Evolutionary conservation across 169 alveolate species (phyloP).

Genomic region (Babesia ovata): DNA sequence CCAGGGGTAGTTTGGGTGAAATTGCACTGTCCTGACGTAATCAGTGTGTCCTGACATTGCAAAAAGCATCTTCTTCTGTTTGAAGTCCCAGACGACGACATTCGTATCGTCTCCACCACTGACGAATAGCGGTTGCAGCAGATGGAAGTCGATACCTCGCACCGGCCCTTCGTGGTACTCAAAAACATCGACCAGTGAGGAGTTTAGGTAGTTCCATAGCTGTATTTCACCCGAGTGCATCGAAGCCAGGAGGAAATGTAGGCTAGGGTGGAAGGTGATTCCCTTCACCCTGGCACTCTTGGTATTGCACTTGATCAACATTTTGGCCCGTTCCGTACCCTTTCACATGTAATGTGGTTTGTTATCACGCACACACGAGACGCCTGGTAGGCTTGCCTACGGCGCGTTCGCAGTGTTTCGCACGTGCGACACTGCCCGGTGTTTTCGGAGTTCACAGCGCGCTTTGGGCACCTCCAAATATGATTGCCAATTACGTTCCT

Average conservation of each 20-base stretch:
- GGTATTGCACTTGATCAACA: conserved; percentile 71
- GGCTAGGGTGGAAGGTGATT: conserved; percentile 91
- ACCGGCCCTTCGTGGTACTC: conserved; percentile 97
- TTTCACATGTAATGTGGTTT: too few relatives aligned
- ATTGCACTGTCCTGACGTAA: conserved; percentile 93
- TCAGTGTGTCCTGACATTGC: conserved; percentile 94
- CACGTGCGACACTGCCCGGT: too few relatives aligned
- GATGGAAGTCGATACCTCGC: conserved; percentile 92
- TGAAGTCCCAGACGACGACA: conserved; percentile 93
- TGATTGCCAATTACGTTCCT: too few relatives aligned
- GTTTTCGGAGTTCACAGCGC: too few relatives aligned
- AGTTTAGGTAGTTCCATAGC: conserved; percentile 91
- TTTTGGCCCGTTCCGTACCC: background rate
- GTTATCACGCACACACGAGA: too few relatives aligned
- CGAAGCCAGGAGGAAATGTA: conserved; percentile 91
- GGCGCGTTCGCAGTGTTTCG: too few relatives aligned
- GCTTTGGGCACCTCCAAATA: too few relatives aligned
- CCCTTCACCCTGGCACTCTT: conserved; percentile 95
- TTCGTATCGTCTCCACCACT: conserved; percentile 97
- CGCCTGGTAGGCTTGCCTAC: too few relatives aligned
- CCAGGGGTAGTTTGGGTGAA: conserved; percentile 96
- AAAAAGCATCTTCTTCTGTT: conserved; percentile 90
- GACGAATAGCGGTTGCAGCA: conserved; percentile 91
- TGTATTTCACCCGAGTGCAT: conserved; percentile 93
- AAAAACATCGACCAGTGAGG: conserved; percentile 81